Evolutionary conservation across 768 basidiomycete species (phyloP).

Genomic region (Boletus speciosus): DNA sequence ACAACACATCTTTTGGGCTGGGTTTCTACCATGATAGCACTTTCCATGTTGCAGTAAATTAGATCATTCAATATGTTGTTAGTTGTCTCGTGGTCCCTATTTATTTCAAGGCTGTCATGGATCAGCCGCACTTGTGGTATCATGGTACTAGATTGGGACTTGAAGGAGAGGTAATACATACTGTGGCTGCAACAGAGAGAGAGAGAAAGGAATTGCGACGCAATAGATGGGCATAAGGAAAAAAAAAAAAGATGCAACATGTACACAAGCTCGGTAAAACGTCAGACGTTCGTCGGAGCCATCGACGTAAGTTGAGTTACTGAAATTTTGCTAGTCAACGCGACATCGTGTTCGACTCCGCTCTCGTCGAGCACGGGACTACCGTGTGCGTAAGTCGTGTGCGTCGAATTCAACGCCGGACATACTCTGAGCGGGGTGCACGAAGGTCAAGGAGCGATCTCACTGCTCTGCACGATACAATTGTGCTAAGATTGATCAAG

Average conservation of each 20-base stretch:
- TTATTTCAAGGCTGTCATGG: neutral
- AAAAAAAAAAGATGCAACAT: neutral
- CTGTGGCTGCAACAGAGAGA: neutral
- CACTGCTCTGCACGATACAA: neutral
- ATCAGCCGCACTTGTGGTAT: neutral
- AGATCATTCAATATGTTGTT: neutral
- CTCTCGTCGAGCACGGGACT: neutral
- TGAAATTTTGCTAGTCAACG: neutral
- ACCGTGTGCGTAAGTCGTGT: neutral
- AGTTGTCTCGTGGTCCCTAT: neutral
- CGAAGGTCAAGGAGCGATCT: neutral
- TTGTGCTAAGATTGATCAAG: neutral
- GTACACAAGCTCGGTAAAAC: neutral
- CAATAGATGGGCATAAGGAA: neutral
- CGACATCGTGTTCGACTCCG: neutral
- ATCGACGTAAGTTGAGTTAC: neutral
- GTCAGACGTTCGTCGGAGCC: neutral
- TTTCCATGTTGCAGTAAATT: too few species aligned
- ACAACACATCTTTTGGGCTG: too few species aligned
- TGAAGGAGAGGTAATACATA: neutral
- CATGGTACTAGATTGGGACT: too few species aligned
- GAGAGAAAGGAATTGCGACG: neutral
- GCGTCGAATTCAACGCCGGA: neutral
- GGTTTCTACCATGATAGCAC: too few species aligned
- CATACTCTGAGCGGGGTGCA: neutral